These are phyloP conservation scores for Pestalotiopsis sp. DNA, from an alignment of 2,329 filamentous ascomycete species.

Conservation along the genomic window DNA sequence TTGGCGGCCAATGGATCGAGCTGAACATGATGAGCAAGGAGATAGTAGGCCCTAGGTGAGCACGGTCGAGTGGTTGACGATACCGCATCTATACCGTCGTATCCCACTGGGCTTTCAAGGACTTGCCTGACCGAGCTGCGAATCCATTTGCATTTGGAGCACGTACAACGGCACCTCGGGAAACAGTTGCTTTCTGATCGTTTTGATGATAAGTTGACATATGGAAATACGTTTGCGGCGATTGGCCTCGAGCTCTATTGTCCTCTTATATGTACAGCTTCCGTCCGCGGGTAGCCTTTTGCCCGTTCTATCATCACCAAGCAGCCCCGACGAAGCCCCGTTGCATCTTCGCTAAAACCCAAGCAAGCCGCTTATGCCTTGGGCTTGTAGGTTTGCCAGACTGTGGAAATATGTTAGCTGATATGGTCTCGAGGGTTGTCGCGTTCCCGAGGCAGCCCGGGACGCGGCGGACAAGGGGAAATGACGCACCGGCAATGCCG, in stretches of 20 bases:
- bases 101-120: background rate
- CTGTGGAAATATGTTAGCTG: constrained; percentile 37
- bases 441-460: background rate
- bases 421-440: background rate
- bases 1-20: no score
- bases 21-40: background rate
- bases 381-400: constrained; percentile 54
- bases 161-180: background rate
- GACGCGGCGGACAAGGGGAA: constrained; percentile 16
- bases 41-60: background rate
- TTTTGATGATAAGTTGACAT: constrained; percentile 7
- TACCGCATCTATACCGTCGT: background rate
- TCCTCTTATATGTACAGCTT: constrained; percentile 19
- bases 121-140: background rate
- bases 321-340: constrained; percentile 8
- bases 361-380: constrained; percentile 36
- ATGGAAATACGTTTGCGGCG: constrained; percentile 9
- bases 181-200: background rate
- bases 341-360: background rate
- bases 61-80: background rate
- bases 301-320: constrained; percentile 17
- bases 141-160: background rate
- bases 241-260: constrained; percentile 17
- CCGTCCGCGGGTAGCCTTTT: constrained; percentile 9
- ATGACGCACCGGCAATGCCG: constrained; percentile 61